Conservation (phyloP, 148 eudicot genomes). For the Mesembryanthemum crystallinum region DNA sequence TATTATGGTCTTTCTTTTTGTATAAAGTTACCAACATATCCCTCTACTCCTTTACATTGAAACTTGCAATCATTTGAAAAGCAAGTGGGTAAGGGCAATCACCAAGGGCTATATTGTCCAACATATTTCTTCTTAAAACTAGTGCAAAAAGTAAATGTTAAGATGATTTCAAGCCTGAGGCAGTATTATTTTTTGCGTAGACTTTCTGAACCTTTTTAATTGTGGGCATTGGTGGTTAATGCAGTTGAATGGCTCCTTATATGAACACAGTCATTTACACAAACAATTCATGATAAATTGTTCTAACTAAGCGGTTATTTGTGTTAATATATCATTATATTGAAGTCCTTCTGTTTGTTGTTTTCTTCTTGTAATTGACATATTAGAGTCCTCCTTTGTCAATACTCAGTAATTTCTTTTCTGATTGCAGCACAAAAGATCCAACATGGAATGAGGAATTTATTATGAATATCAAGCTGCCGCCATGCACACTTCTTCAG, state of each 20-base stretch:
- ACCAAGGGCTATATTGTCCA: too few relatives aligned
- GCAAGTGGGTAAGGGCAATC: too few relatives aligned
- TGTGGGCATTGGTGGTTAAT: neutral
- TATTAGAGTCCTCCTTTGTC: neutral
- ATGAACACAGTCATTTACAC: neutral
- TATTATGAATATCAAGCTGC: constrained; percentile 62
- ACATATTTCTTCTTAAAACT: too few relatives aligned
- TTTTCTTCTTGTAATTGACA: constrained; percentile 1
- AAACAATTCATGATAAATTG: neutral
- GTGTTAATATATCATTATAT: neutral
- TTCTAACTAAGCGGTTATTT: neutral
- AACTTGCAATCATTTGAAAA: too few relatives aligned
- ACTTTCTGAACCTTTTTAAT: neutral
- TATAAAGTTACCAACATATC: too few relatives aligned
- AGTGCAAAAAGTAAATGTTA: too few relatives aligned
- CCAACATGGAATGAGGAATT: constrained; percentile 98
- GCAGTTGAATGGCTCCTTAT: neutral
- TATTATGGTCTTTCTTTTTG: too few relatives aligned
- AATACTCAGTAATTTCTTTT: neutral
- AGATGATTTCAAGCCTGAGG: too few relatives aligned
- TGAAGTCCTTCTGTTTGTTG: neutral
- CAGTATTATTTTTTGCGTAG: neutral
- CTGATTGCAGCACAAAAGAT: constrained; percentile 64
- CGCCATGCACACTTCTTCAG: constrained; percentile 57
- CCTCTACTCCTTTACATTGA: too few relatives aligned